Evolutionary conservation across 441 rosid species (phyloP).

Genomic region (Arabidopsis hybrid): DNA sequence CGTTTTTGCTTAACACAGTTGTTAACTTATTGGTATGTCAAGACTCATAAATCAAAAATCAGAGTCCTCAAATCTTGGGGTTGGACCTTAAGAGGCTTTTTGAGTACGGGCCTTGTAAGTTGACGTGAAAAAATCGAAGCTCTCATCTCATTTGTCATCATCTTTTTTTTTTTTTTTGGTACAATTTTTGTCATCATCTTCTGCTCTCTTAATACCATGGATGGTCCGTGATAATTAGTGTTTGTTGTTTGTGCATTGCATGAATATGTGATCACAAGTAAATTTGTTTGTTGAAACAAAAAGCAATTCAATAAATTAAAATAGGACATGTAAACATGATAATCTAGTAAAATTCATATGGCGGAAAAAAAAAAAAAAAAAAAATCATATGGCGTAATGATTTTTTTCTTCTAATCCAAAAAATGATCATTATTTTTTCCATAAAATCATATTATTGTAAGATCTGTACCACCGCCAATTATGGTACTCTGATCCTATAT

Average conservation of each 20-base stretch:
- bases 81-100: neutral
- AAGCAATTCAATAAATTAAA: neutral
- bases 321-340: neutral
- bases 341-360: neutral
- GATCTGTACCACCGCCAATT: neutral
- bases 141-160: neutral
- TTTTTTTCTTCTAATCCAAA: neutral
- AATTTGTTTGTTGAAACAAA: neutral
- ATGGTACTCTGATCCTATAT: neutral
- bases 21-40: neutral
- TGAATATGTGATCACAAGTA: neutral
- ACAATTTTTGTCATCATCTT: too few species aligned
- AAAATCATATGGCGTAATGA: neutral
- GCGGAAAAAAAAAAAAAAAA: too few species aligned
- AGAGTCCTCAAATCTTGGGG: neutral
- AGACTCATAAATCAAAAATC: neutral
- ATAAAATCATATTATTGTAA: neutral
- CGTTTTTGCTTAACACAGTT: neutral
- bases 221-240: neutral
- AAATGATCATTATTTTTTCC: neutral
- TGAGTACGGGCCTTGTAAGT: neutral
- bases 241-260: neutral
- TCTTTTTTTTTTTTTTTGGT: too few species aligned
- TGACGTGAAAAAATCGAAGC: neutral
- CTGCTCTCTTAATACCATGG: neutral